These are phyloP conservation scores for Nakazawaea pomicola DNA, from an alignment of 805 yeast species.

Conservation along the genomic window DNA sequence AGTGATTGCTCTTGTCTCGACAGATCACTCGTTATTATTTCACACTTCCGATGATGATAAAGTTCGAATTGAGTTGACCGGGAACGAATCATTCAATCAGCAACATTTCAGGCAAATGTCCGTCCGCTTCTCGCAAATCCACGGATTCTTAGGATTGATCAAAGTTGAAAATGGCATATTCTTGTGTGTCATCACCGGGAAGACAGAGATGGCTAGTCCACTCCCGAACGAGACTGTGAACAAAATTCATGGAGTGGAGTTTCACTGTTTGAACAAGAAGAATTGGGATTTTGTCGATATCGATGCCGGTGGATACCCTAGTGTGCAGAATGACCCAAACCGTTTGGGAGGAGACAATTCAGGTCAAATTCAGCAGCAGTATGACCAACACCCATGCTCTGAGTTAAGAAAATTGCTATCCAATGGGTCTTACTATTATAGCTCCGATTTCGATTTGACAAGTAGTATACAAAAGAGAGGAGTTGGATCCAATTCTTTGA, in stretches of 20 bases:
- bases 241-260: constrained; percentile 81
- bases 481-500: constrained; percentile 37
- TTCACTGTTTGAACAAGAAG: constrained; percentile 63
- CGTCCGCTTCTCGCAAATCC: constrained; percentile 32
- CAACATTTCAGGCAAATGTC: constrained; percentile 38
- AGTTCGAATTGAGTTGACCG: constrained; percentile 47
- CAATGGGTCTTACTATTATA: constrained; percentile 89
- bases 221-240: constrained; percentile 74
- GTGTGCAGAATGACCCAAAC: constrained; percentile 31
- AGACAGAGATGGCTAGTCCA: constrained; percentile 77
- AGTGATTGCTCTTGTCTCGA: constrained; percentile 37
- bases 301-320: constrained; percentile 65
- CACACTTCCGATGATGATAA: constrained; percentile 31
- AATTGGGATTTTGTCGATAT: constrained; percentile 79
- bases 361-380: constrained; percentile 17
- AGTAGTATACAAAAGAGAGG: constrained; percentile 80
- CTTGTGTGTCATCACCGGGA: constrained; percentile 74
- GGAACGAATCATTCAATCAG: constrained; percentile 30
- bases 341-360: constrained; percentile 12
- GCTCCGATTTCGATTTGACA: constrained; percentile 89
- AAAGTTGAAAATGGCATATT: constrained; percentile 63
- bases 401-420: constrained; percentile 72
- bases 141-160: constrained; percentile 80
- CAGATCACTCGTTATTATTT: constrained; percentile 40
- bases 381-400: constrained; percentile 74